Percentiles rank a stretch among this genome's conserved stretches.
Conservation (phyloP, 441 rosid species). For the Eutrema salsugineum region DNA sequence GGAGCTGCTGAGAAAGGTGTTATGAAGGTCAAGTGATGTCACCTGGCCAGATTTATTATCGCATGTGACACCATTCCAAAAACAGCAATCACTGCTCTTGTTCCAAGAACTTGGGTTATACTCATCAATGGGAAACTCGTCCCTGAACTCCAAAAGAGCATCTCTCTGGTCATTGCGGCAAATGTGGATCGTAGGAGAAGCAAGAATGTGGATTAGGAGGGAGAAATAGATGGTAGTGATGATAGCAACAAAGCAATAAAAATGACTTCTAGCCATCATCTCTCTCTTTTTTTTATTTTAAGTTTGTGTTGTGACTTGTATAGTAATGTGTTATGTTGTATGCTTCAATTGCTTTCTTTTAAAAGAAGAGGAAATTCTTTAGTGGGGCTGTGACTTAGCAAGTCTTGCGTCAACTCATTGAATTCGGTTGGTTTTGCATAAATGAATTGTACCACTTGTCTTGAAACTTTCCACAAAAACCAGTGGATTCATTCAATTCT, state of each 20-base stretch:
- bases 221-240: not conserved
- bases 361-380: not conserved
- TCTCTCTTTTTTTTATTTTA: not conserved
- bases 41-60: not conserved
- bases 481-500: not conserved
- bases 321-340: not conserved
- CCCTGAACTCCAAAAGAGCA: slow-evolving; percentile 28
- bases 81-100: slow-evolving; percentile 22
- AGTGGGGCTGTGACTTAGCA: not conserved
- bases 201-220: not conserved
- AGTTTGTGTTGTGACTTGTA: not conserved
- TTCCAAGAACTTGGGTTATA: slow-evolving; percentile 1
- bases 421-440: not conserved
- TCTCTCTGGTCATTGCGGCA: slow-evolving; percentile 21
- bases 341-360: not conserved
- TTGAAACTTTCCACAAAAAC: not conserved
- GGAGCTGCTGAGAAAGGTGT: not conserved
- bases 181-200: not conserved
- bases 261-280: not conserved
- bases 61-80: slow-evolving; percentile 10
- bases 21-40: not conserved
- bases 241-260: not conserved
- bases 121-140: not conserved
- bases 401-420: not conserved
- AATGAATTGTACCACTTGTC: not conserved